Percentiles rank a stretch among this genome's conserved stretches.
These are phyloP conservation scores for Friedmanniomyces simplex DNA, from an alignment of 495 filamentous ascomycete species.

Conservation along the genomic window DNA sequence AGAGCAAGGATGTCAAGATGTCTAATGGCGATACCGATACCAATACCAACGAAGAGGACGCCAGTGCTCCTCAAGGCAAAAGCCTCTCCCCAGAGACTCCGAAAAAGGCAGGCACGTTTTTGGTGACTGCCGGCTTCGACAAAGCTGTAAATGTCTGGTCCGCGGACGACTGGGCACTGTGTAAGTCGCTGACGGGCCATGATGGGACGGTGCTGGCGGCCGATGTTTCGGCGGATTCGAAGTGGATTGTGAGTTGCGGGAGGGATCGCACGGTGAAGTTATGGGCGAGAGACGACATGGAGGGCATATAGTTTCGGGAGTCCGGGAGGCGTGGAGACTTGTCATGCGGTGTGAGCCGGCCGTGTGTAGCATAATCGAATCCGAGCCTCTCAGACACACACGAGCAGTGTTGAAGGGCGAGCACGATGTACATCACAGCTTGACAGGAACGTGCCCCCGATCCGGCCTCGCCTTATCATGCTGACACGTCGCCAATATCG, in stretches of 20 bases:
- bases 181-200: constrained; percentile 81
- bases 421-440: too few relatives aligned
- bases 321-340: too few relatives aligned
- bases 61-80: constrained; percentile 15
- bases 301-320: constrained; percentile 10
- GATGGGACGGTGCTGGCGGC: constrained; percentile 81
- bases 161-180: constrained; percentile 87
- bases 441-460: neutral
- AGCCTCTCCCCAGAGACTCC: constrained; percentile 29
- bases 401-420: too few relatives aligned
- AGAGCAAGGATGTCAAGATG: constrained; percentile 22
- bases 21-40: constrained; percentile 38
- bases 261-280: constrained; percentile 93
- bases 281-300: constrained; percentile 78
- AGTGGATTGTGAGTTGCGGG: constrained; percentile 87
- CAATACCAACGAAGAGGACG: too few relatives aligned
- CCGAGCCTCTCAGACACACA: too few relatives aligned
- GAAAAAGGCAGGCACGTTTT: constrained; percentile 74
- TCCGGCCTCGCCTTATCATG: constrained; percentile 24
- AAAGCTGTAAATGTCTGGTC: constrained; percentile 93
- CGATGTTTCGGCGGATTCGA: constrained; percentile 73
- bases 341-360: too few relatives aligned
- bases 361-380: too few relatives aligned
- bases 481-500: constrained; percentile 25
- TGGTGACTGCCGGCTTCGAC: constrained; percentile 86